These are phyloP conservation scores for Pseudocercospora cruenta DNA, from an alignment of 2,329 filamentous ascomycete genomes.

Conservation along the genomic window DNA sequence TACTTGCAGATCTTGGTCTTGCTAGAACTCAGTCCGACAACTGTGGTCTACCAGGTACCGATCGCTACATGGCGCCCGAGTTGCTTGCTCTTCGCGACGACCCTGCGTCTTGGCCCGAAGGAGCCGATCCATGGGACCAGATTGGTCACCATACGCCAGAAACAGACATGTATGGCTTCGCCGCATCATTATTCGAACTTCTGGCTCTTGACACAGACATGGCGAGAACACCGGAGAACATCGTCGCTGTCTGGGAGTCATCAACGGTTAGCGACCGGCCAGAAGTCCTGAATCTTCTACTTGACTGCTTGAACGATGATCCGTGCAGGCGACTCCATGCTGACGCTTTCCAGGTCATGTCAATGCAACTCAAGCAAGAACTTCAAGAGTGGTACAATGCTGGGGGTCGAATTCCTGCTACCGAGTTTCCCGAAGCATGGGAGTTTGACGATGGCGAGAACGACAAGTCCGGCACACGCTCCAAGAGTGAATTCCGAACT, in stretches of 20 bases:
- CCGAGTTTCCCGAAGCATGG: constrained; percentile 6
- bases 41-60: constrained; percentile 13
- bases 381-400: constrained; percentile 5
- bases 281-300: constrained; percentile 5
- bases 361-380: background rate
- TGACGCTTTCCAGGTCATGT: background rate
- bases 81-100: background rate
- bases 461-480: background rate
- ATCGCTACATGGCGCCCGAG: constrained; percentile 15
- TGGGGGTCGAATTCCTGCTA: background rate
- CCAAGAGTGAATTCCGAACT: background rate
- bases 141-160: constrained; percentile 10
- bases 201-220: constrained; percentile 12
- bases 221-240: background rate
- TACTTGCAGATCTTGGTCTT: constrained; percentile 19
- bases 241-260: background rate
- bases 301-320: background rate
- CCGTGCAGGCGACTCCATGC: background rate
- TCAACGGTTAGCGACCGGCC: background rate
- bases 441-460: background rate
- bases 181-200: constrained; percentile 21
- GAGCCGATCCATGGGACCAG: background rate
- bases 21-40: constrained; percentile 9
- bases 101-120: too few species aligned
- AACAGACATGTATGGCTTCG: constrained; percentile 26